These are phyloP conservation scores for Plasmodium vivax DNA, from an alignment of 169 alveolate genomes.

Conservation along the genomic window DNA sequence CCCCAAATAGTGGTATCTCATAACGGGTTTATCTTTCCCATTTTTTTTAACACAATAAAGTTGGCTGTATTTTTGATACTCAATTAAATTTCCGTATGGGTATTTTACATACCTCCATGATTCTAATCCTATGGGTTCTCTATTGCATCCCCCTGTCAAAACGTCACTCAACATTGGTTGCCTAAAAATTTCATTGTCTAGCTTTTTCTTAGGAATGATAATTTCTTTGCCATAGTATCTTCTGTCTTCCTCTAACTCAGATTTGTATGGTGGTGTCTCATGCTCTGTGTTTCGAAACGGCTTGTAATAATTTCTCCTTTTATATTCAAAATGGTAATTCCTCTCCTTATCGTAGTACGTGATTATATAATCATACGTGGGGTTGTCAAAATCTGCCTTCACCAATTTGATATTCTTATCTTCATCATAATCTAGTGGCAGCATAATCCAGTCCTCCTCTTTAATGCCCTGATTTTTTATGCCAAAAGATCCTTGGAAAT, in stretches of 20 bases:
- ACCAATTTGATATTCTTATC: slow-evolving; percentile 79
- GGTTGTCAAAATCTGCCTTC: slow-evolving; percentile 80
- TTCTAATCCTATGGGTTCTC: slow-evolving; percentile 61
- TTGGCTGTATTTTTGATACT: slow-evolving; percentile 71
- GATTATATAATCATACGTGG: slow-evolving; percentile 84
- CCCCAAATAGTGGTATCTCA: slow-evolving; percentile 79
- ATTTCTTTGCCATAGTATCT: slow-evolving; percentile 71
- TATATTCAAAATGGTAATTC: slow-evolving; percentile 76
- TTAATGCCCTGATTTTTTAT: slow-evolving; percentile 70
- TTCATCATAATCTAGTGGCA: slow-evolving; percentile 80
- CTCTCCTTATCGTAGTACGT: slow-evolving; percentile 83
- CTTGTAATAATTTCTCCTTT: slow-evolving; percentile 79
- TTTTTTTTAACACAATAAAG: slow-evolving; percentile 66
- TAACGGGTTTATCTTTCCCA: slow-evolving; percentile 73
- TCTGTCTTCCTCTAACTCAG: slow-evolving; percentile 61
- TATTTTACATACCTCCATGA: slow-evolving; percentile 68
- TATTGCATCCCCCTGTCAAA: slow-evolving; percentile 77
- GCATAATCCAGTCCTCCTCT: slow-evolving; percentile 76
- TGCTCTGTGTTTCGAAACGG: slow-evolving; percentile 54
- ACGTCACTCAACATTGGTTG: slow-evolving; percentile 87
- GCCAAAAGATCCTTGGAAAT: slow-evolving; percentile 27
- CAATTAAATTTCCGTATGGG: slow-evolving; percentile 76
- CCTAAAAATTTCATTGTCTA: slow-evolving; percentile 83
- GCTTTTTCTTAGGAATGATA: slow-evolving; percentile 78
- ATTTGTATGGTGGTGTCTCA: slow-evolving; percentile 60